These are phyloP conservation scores for Letharia columbiana DNA, from an alignment of 495 filamentous ascomycete species.

Conservation along the genomic window DNA sequence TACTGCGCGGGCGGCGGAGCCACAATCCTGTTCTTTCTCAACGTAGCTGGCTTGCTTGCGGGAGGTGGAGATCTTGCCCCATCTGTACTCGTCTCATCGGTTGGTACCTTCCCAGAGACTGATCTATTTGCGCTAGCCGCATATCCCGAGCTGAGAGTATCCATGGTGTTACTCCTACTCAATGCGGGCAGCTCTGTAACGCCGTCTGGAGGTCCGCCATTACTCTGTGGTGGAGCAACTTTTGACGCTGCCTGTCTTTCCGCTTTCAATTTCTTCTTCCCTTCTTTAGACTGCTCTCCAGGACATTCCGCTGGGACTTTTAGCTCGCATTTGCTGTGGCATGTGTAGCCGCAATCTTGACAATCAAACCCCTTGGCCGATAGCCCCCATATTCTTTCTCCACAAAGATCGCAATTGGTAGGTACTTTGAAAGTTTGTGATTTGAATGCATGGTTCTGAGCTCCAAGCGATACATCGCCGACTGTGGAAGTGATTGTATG, in stretches of 20 bases:
- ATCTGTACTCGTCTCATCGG: slow-evolving; percentile 24
- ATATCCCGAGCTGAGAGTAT: slow-evolving; percentile 82
- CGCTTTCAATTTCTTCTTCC: slow-evolving; percentile 82
- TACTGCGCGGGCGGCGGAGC: slow-evolving; percentile 83
- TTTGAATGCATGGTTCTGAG: slow-evolving; percentile 92
- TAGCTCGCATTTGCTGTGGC: slow-evolving; percentile 97
- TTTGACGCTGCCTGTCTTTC: slow-evolving; percentile 75
- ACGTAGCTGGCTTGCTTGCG: slow-evolving; percentile 34
- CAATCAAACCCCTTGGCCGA: slow-evolving; percentile 95
- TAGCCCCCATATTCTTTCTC: slow-evolving; percentile 92
- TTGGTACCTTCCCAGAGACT: slow-evolving; percentile 48
- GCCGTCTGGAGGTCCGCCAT: slow-evolving; percentile 33
- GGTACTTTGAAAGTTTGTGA: slow-evolving; percentile 97
- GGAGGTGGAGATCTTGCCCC: slow-evolving; percentile 26
- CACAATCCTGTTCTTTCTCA: slow-evolving; percentile 60
- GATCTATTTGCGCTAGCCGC: slow-evolving; percentile 70
- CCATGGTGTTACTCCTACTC: slow-evolving; percentile 83
- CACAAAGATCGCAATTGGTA: slow-evolving; percentile 94
- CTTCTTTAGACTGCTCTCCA: slow-evolving; percentile 86
- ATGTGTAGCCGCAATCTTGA: slow-evolving; percentile 92
- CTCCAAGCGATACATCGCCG: slow-evolving; percentile 83
- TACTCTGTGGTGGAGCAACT: slow-evolving; percentile 36
- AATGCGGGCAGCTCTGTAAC: slow-evolving; percentile 44
- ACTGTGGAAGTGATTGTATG: slow-evolving; percentile 77
- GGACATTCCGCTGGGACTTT: slow-evolving; percentile 95